Evolutionary conservation across 2,329 filamentous ascomycete genomes (phyloP).

Genomic region (Fusarium miscanthi): DNA sequence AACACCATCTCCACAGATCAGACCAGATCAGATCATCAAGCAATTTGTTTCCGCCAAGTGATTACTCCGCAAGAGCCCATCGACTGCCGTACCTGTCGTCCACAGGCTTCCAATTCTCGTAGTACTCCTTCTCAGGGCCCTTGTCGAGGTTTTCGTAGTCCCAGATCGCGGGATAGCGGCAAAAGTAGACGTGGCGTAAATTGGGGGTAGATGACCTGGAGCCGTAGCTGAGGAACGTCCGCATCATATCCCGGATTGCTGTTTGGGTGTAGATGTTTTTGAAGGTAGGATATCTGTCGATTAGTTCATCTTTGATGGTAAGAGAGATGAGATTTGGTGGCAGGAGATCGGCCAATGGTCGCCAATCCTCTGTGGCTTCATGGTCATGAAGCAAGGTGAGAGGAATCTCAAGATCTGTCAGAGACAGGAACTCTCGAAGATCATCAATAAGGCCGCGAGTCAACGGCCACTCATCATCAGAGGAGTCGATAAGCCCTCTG

Average conservation of each 20-base stretch:
- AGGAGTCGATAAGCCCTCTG: neutral
- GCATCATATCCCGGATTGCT: neutral
- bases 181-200: neutral
- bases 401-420: neutral
- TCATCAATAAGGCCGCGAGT: neutral
- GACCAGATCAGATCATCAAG: neutral
- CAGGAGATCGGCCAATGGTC: neutral
- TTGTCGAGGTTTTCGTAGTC: neutral
- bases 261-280: neutral
- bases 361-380: neutral
- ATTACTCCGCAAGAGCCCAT: neutral
- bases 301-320: neutral
- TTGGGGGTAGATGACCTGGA: neutral
- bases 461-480: neutral
- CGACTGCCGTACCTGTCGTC: neutral
- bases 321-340: neutral
- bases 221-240: neutral
- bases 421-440: neutral
- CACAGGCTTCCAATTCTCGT: neutral
- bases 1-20: neutral
- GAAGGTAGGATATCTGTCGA: rapidly evolving
- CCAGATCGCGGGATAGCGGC: neutral
- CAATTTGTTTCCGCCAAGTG: constrained; percentile 1
- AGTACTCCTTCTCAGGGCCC: neutral
- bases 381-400: neutral